Evolutionary conservation across 2,329 filamentous ascomycete species (phyloP), one percentile per base, ranked within the genome.

Genomic region (Pseudogymnoascus destructans): DNA sequence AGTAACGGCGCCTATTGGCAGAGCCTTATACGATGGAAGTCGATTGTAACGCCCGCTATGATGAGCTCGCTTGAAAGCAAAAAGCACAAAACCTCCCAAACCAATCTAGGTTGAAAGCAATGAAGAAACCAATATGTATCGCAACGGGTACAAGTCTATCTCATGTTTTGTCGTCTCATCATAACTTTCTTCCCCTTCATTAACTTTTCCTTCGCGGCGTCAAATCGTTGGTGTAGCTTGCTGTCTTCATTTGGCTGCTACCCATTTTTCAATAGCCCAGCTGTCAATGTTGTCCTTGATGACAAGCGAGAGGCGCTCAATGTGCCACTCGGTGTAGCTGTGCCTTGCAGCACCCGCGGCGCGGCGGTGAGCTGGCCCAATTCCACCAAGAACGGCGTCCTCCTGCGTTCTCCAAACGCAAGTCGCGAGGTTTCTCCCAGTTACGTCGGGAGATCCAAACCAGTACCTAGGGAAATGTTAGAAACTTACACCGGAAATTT

Each of bases 391-490:
- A 64, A 73, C 75, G 35, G 83, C 82, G 66, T 85, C 80, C 38
- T 79, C 74, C 42, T 76, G 74, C 30, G 77, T 78, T 62, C 80
- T 75, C 82, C 83, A 86, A 61, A 86, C 69, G 70, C 82, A 90
- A 55, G 90, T 95, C 42, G 91, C 91, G 66, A 96, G 71, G 72
- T 95, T 95, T 67, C 81, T 77, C 61, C 85, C 78, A 57, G 86
- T 76, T 42, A 70, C 73, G 72, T 95, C 82, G 17, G 86, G 84
- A 32, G 74, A 76, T 1, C 89, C 89, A 70, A 95, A 95, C 89
- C 91, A 95, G 72, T 96, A 95, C 71, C 81, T 84, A 63, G 52
- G 30, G 9, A 30, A 27, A 52, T 27, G 42, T 52, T 52, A 52
- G 42, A 25, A 52, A 30, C 1, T 27, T 10, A 11, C 17, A 17